These are phyloP conservation scores for Suillus paluster DNA, from an alignment of 768 basidiomycete species.

Conservation along the genomic window DNA sequence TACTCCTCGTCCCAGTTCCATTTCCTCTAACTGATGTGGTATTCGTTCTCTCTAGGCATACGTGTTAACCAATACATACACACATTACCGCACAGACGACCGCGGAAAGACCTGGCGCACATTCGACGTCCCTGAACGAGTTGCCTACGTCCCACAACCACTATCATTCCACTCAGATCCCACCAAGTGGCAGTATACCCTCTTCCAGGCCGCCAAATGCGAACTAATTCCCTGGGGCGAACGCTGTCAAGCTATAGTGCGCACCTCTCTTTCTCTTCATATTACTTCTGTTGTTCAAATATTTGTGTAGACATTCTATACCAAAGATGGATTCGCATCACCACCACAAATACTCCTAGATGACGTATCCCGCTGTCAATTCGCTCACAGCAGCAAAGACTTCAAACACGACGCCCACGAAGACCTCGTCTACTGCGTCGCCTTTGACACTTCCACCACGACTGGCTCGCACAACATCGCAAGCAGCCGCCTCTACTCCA, in stretches of 20 bases:
- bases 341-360: constrained; percentile 59
- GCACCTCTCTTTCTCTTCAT: constrained; percentile 4
- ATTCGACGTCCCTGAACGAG: constrained; percentile 69
- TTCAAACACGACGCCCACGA: constrained; percentile 78
- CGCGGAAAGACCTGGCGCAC: constrained; percentile 86
- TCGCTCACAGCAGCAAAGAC: constrained; percentile 84
- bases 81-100: constrained; percentile 88
- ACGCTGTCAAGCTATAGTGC: constrained; percentile 75
- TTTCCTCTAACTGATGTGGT: no score
- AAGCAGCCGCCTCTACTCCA: constrained; percentile 78
- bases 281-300: constrained; percentile 14
- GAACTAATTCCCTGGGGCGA: constrained; percentile 54
- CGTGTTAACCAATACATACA: constrained; percentile 72
- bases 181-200: constrained; percentile 68
- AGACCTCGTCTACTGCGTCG: constrained; percentile 89
- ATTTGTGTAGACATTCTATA: constrained; percentile 78
- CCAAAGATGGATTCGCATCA: constrained; percentile 79
- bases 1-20: not conserved
- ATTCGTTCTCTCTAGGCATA: constrained; percentile 66
- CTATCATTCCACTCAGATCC: constrained; percentile 88
- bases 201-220: constrained; percentile 80
- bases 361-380: constrained; percentile 82
- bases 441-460: constrained; percentile 65
- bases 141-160: constrained; percentile 53
- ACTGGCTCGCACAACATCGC: constrained; percentile 47